Evolutionary conservation across 345 rosid species (phyloP), one percentile per base, ranked within the genome.

Genomic region (Pistacia integerrima): DNA sequence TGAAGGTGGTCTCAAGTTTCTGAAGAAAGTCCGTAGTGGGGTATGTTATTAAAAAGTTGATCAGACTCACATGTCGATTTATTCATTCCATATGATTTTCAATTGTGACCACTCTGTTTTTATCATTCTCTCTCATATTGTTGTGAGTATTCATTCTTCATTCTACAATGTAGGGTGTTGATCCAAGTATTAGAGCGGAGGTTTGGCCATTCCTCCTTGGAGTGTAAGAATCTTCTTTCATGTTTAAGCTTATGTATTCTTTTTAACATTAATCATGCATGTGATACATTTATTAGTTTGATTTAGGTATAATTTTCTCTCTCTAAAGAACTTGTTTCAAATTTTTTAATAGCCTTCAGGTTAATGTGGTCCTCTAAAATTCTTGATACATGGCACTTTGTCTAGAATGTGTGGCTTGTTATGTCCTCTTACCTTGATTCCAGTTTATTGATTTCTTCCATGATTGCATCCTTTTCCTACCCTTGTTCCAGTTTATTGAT

Each of bases 141-240:
- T 73, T 51, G 70, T 1, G 69, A 61, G 70, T 64, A 38, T 64
- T 73, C 28, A 52, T 75, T 75, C 30, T 38, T 71, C 33, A 46
- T 38, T 71, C 67, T 76, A 38, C 69, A 49, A 61, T 84, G 73
- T 84, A 95, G 99, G 97, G 99, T 76, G 87, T 92, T 73, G 92
- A 93, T 86, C 94, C 97, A 73, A 89, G 91, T 85, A 88, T 95
- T 52, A 91, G 98, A 85, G 89, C 91, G 51, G 91, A 90, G 78
- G 99, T 95, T 77, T 95, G 99, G 99, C 98, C 96, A 13, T 95
- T 95, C 81, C 96, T 95, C 69, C 97, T 93, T 76, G 99, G 96
- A 87, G 83, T 93, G 99, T 95, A 90, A 90, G 96, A 52, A 76
- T 74, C 66, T 56, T 33, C 25, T n/a, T 75, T 20, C 20, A 44